Base-by-base conservation (phyloP, 371 early-diverging fungal genomes). In the Mortierella sp. region DNA sequence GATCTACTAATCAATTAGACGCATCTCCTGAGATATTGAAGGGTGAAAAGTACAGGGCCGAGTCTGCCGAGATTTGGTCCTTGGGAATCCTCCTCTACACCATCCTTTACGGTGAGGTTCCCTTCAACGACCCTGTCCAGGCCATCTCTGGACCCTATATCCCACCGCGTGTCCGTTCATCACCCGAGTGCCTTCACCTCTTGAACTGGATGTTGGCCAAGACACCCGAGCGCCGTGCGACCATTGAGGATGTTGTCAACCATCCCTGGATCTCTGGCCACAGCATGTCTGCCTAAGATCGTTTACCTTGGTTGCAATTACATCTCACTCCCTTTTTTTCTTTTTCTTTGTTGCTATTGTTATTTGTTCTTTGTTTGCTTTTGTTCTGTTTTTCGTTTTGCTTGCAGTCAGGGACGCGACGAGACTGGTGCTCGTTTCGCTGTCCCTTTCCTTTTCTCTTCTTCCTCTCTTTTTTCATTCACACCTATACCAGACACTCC, bases 21-120 rank as follows among this genome's bases (percentile, higher is more conserved):
- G 94, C 94, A 8, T 88, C 95, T 34, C 96, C 96, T n/a, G 95
- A 96, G 86, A 95, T 96, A 47, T 85, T 96, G 44, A 85, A 81
- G 61, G 91, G 92, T 9, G 86, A 90, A 82, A 86, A 88, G 68
- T 96, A 96, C 79, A 82, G 89, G 26, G 95, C 95, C 10, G 93
- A 93, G 48, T 91, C 94, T 31, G 93, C 93, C 22, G 97, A 96
- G 69, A 87, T 96, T 29, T 96, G 96, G 96, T 89, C 94, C 1
- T 78, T 95, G 7, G 96, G 96, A 29, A 89, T 93, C 58, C 86
- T 94, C 48, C 86, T 96, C 44, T 95, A 93, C 88, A 94, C 91
- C 0, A 91, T 95, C 65, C 87, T 92, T 39, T 90, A 88, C 74
- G 96, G 96, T 11, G 93, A 92, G 74, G 92, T 90, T 0, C 95